Evolutionary conservation across 495 filamentous ascomycete genomes (phyloP).

Genomic region (Jackrogersella multiformis): DNA sequence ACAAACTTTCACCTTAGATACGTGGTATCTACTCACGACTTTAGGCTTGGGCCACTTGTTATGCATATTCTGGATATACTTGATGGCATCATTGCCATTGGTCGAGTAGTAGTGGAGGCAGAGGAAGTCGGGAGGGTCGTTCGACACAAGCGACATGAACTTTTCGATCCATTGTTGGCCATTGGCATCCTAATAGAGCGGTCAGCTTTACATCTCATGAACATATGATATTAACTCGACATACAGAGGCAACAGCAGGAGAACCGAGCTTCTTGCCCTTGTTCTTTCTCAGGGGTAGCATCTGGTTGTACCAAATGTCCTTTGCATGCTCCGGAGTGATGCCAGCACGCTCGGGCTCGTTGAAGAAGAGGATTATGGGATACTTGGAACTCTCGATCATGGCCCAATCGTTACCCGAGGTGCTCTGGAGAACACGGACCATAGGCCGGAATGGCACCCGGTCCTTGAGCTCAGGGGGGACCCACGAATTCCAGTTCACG

Average conservation of each 20-base stretch:
- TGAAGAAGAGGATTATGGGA: constrained; percentile 56
- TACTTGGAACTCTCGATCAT: constrained; percentile 43
- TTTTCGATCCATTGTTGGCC: constrained; percentile 55
- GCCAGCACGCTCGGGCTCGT: constrained; percentile 57
- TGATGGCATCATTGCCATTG: constrained; percentile 46
- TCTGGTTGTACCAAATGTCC: constrained; percentile 52
- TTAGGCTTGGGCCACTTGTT: constrained; percentile 44
- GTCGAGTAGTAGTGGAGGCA: constrained; percentile 60
- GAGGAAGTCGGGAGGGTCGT: constrained; percentile 53
- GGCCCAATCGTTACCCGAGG: constrained; percentile 52
- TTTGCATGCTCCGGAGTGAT: constrained; percentile 53
- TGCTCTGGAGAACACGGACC: constrained; percentile 47
- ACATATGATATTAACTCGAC: not conserved
- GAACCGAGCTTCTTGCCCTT: constrained; percentile 53
- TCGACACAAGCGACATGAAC: constrained; percentile 53
- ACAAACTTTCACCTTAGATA: not conserved
- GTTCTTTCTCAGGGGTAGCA: constrained; percentile 50
- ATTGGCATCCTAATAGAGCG: constrained; percentile 39
- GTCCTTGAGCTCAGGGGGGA: constrained; percentile 54
- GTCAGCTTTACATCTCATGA: constrained; percentile 10
- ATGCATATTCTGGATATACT: constrained; percentile 48
- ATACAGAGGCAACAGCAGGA: constrained; percentile 43
- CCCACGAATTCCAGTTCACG: constrained; percentile 60
- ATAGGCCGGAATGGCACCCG: constrained; percentile 56
- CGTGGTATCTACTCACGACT: constrained; percentile 35